Percentiles rank a stretch among this genome's conserved stretches.
These are phyloP conservation scores for Colletotrichum noveboracense DNA, from an alignment of 2,329 filamentous ascomycete species.

Conservation along the genomic window DNA sequence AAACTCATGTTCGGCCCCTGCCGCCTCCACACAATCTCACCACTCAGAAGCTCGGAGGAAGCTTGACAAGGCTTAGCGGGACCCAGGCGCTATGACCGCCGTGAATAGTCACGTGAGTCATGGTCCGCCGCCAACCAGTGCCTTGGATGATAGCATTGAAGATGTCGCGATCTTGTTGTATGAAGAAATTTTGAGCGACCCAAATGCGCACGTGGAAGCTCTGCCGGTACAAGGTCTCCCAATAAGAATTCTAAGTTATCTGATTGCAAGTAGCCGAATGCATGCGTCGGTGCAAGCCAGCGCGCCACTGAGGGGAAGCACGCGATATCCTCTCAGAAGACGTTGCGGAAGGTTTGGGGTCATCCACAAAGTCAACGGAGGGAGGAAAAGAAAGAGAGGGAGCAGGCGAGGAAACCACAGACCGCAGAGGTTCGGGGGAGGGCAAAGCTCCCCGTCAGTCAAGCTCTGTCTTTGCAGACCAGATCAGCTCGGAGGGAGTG, in stretches of 20 bases:
- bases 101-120: constrained; percentile 24
- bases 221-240: not conserved
- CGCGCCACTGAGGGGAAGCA: not conserved
- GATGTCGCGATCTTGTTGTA: not conserved
- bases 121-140: not conserved
- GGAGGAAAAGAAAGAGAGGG: not conserved
- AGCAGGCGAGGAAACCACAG: constrained; percentile 33
- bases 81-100: constrained; percentile 33
- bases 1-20: constrained; percentile 10
- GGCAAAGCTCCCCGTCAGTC: constrained; percentile 32
- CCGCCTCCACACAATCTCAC: constrained; percentile 14
- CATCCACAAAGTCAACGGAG: not conserved
- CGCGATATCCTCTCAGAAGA: not conserved
- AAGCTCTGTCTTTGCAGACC: constrained; percentile 4
- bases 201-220: not conserved
- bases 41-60: not conserved
- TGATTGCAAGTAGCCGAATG: not conserved
- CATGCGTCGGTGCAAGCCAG: not conserved
- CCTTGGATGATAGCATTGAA: not conserved
- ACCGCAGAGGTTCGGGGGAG: constrained; percentile 31
- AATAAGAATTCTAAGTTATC: not conserved
- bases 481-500: constrained; percentile 22
- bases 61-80: constrained; percentile 30
- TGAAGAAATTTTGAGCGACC: not conserved
- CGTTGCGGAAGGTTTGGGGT: not conserved